A percentile compares a stretch with the other conserved stretches of the same genome.
Conservation (phyloP, 371 early-diverging fungal genomes). For the Haplosporangium sp. region DNA sequence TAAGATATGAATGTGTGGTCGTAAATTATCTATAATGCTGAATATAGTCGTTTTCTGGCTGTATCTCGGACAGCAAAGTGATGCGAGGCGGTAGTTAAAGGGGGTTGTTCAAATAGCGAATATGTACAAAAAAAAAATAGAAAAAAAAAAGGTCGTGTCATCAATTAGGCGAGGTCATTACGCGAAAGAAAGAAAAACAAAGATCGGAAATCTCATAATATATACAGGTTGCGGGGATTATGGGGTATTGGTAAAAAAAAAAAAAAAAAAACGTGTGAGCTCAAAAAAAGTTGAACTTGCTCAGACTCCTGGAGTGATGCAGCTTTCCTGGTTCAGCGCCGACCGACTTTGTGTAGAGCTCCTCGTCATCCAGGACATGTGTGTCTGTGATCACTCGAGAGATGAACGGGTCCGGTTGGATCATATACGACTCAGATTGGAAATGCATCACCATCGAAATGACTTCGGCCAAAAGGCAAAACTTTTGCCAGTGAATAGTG, state of each 20-base stretch:
- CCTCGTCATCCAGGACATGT: conserved; percentile 60
- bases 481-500: conserved; percentile 74
- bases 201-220: not conserved
- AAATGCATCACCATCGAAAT: conserved; percentile 65
- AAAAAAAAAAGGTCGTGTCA: not conserved
- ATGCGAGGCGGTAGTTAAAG: too few relatives aligned
- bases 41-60: too few relatives aligned
- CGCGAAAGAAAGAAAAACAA: too few relatives aligned
- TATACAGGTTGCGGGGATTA: not conserved
- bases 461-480: conserved; percentile 66
- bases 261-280: not conserved
- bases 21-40: too few relatives aligned
- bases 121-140: too few relatives aligned
- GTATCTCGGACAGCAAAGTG: too few relatives aligned
- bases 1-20: too few relatives aligned
- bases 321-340: conserved; percentile 55
- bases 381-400: conserved; percentile 61
- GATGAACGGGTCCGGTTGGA: conserved; percentile 57
- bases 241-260: not conserved
- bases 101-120: too few relatives aligned
- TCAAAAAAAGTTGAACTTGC: conserved; percentile 50
- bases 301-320: conserved; percentile 47
- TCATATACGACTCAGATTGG: conserved; percentile 50
- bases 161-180: too few relatives aligned
- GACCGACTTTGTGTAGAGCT: conserved; percentile 58